Percentiles rank a stretch among this genome's conserved stretches.
Evolutionary conservation across 345 rosid genomes (phyloP).

Genomic region (Salix suchowensis): DNA sequence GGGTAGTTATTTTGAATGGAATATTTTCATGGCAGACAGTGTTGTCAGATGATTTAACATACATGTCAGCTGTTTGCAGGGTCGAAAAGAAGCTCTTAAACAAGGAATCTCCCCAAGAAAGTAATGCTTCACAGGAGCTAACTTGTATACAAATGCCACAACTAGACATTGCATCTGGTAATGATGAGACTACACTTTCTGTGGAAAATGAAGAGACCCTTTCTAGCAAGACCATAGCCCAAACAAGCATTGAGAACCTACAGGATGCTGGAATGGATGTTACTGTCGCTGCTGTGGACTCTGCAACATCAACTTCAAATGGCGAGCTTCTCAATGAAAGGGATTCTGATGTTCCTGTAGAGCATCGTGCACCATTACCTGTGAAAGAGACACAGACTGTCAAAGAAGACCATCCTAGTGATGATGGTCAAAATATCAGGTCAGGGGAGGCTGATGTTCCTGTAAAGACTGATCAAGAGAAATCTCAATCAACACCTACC

Average conservation of each 20-base stretch:
- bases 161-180: constrained; percentile 31
- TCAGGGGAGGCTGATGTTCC: constrained; percentile 36
- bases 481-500: constrained; percentile 31
- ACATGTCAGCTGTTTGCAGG: constrained; percentile 38
- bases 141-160: constrained; percentile 28
- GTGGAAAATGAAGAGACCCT: constrained; percentile 40
- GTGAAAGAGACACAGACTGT: constrained; percentile 46
- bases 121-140: constrained; percentile 34
- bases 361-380: constrained; percentile 34
- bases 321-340: constrained; percentile 41
- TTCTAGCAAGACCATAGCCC: constrained; percentile 25
- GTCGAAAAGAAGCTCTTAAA: constrained; percentile 40
- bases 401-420: constrained; percentile 33
- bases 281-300: constrained; percentile 27
- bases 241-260: constrained; percentile 25
- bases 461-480: constrained; percentile 41
- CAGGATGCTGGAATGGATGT: constrained; percentile 30
- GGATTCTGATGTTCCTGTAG: constrained; percentile 35
- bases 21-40: neutral
- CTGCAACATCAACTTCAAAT: constrained; percentile 32
- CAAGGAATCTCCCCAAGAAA: constrained; percentile 35
- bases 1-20: constrained; percentile 1
- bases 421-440: constrained; percentile 24
- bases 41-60: constrained; percentile 11
- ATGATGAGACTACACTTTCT: constrained; percentile 24